Conservation (phyloP, 805 yeast genomes). For the Metschnikowia rubicola region DNA sequence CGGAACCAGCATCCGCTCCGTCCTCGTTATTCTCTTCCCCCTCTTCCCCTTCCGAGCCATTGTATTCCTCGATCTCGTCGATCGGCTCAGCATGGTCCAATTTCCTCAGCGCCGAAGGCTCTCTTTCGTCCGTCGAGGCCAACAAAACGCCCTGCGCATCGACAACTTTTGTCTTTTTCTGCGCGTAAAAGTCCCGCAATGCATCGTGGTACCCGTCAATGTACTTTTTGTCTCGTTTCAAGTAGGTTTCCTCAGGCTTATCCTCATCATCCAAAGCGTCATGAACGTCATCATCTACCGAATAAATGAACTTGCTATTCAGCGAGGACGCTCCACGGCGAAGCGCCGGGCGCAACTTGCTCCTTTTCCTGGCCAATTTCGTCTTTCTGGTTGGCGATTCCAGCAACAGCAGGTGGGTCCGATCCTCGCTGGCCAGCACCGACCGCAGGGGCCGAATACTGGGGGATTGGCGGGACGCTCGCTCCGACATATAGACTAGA, state of each 20-base stretch:
- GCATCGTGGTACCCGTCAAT: slow-evolving; percentile 76
- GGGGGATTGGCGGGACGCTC: slow-evolving; percentile 10
- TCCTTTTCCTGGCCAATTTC: slow-evolving; percentile 13
- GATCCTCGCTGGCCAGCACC: slow-evolving; percentile 9
- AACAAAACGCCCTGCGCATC: slow-evolving; percentile 2
- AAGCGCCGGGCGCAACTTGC: slow-evolving; percentile 31
- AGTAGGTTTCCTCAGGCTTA: slow-evolving; percentile 37
- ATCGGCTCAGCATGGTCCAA: neutral
- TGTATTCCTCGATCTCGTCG: slow-evolving; percentile 7
- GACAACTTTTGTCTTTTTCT: slow-evolving; percentile 15
- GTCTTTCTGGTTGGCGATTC: slow-evolving; percentile 13
- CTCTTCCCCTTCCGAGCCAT: neutral
- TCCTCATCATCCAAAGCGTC: slow-evolving; percentile 52
- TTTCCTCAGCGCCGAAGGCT: no score
- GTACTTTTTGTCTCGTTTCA: slow-evolving; percentile 41
- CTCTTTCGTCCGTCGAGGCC: neutral
- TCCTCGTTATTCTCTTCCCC: slow-evolving; percentile 7
- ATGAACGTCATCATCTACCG: slow-evolving; percentile 79
- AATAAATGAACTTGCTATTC: slow-evolving; percentile 46
- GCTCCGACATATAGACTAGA: slow-evolving; percentile 4
- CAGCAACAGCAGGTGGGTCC: slow-evolving; percentile 2
- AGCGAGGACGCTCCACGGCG: slow-evolving; percentile 23
- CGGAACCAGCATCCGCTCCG: slow-evolving; percentile 24
- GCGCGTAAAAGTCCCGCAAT: slow-evolving; percentile 38
- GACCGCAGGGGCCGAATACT: slow-evolving; percentile 13